Percentiles rank a stretch among this genome's conserved stretches.
These are phyloP conservation scores for Boechera retrofracta DNA, from an alignment of 345 rosid genomes.

Conservation along the genomic window DNA sequence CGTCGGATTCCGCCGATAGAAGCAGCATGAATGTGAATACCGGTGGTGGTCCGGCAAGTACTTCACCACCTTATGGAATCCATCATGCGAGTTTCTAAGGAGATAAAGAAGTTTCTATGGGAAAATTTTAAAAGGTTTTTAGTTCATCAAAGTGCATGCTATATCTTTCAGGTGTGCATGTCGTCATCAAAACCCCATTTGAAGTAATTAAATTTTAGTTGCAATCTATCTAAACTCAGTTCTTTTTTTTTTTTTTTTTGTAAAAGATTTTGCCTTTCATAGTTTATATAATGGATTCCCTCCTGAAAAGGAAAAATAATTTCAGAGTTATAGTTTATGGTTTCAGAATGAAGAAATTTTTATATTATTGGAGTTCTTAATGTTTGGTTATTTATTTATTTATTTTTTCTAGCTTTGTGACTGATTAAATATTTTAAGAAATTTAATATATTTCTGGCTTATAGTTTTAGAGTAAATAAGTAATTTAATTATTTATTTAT, in stretches of 20 bases:
- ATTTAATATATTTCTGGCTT: background rate
- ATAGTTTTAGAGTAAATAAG: background rate
- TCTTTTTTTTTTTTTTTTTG: constrained; percentile 19
- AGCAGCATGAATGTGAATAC: constrained; percentile 45
- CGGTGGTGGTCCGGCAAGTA: constrained; percentile 46
- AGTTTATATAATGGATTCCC: constrained; percentile 38
- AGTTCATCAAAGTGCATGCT: constrained; percentile 40
- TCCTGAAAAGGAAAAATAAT: background rate
- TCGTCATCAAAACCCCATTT: constrained; percentile 40
- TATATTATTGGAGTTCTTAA: background rate
- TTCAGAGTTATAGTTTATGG: constrained; percentile 6
- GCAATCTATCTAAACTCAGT: constrained; percentile 41
- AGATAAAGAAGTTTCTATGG: background rate
- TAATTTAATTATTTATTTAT: background rate
- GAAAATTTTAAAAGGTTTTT: background rate
- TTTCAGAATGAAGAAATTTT: background rate
- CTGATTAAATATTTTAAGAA: background rate
- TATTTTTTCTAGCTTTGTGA: background rate
- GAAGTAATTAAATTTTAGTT: constrained; percentile 44
- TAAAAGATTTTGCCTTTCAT: constrained; percentile 40
- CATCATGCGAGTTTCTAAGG: constrained; percentile 46
- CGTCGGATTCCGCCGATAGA: constrained; percentile 53
- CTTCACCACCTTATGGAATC: constrained; percentile 47
- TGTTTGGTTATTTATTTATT: background rate
- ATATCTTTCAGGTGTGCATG: constrained; percentile 43